These are phyloP conservation scores for Yamadazyma epiphylla DNA, from an alignment of 1,139 yeast species.

Conservation along the genomic window DNA sequence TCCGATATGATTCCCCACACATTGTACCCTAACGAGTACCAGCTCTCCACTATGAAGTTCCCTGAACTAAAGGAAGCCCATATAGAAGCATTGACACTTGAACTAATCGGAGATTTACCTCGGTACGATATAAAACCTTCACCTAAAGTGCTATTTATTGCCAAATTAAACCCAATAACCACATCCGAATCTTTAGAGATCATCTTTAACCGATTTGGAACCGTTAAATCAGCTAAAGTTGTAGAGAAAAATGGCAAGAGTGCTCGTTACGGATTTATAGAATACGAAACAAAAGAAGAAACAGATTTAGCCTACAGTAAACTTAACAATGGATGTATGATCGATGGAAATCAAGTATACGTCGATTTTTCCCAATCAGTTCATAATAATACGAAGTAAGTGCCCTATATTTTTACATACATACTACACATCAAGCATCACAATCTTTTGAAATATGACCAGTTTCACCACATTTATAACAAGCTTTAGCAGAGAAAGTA, in stretches of 20 bases:
- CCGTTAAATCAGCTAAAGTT: slow-evolving; percentile 47
- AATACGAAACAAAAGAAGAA: slow-evolving; percentile 40
- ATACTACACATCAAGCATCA: slow-evolving; percentile 17
- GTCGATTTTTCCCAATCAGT: slow-evolving; percentile 71
- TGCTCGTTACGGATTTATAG: slow-evolving; percentile 61
- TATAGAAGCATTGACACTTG: slow-evolving; percentile 50
- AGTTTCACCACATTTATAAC: slow-evolving; percentile 40
- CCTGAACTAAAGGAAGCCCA: too few species aligned
- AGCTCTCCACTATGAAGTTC: slow-evolving; percentile 7
- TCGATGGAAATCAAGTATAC: slow-evolving; percentile 61
- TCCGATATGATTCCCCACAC: slow-evolving; percentile 2
- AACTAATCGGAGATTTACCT: slow-evolving; percentile 64
- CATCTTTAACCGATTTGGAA: slow-evolving; percentile 60
- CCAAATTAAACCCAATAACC: slow-evolving; percentile 61
- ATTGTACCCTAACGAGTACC: slow-evolving; percentile 9
- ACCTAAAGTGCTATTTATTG: slow-evolving; percentile 58
- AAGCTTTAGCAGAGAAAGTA: slow-evolving; percentile 39
- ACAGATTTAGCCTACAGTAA: slow-evolving; percentile 61
- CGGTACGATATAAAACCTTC: slow-evolving; percentile 56
- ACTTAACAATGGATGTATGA: slow-evolving; percentile 53
- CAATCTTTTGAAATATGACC: slow-evolving; percentile 38
- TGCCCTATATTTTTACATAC: too few species aligned
- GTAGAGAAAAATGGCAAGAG: slow-evolving; percentile 50
- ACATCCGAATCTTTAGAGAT: slow-evolving; percentile 48
- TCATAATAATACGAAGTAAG: too few species aligned